phyloP scores from a whole-genome alignment of 1,284 basidiomycete species.

The Agaricales sp. region DNA sequence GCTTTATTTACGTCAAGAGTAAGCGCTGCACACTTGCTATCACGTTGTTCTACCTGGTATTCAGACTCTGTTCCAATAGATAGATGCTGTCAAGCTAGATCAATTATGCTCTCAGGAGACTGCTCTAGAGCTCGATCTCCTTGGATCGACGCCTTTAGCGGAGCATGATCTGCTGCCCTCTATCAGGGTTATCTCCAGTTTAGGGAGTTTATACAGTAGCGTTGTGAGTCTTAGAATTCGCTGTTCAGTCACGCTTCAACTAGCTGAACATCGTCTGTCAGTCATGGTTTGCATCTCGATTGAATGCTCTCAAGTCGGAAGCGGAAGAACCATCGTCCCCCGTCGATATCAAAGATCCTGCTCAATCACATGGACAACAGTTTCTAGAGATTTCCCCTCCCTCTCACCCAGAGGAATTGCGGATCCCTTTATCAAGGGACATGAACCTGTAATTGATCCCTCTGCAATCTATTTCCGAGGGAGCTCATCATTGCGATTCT shows the following conservation, averaged over 20 bases:
- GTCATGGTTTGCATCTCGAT: neutral
- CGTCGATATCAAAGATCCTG: neutral
- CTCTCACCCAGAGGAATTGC: neutral
- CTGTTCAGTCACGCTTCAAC: neutral
- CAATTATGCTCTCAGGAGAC: slow-evolving; percentile 68
- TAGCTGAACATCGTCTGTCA: no score
- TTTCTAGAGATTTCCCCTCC: neutral
- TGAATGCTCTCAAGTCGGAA: neutral
- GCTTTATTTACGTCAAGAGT: slow-evolving; percentile 39
- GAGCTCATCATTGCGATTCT: neutral
- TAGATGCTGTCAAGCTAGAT: slow-evolving; percentile 29
- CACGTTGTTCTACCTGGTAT: neutral
- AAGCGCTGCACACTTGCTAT: neutral
- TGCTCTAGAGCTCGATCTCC: slow-evolving; percentile 59
- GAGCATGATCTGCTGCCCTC: slow-evolving; percentile 16
- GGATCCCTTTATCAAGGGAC: neutral
- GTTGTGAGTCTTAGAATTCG: slow-evolving; percentile 44
- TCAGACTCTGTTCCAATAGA: slow-evolving; percentile 21
- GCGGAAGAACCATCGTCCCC: neutral
- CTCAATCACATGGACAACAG: neutral
- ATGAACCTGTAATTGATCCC: neutral
- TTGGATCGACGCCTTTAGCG: slow-evolving; percentile 46
- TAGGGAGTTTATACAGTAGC: slow-evolving; percentile 66
- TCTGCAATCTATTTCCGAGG: no score
- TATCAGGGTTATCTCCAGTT: neutral